Conservation (phyloP, 2,329 filamentous ascomycete species). For the Fonsecaea multimorphosa region DNA sequence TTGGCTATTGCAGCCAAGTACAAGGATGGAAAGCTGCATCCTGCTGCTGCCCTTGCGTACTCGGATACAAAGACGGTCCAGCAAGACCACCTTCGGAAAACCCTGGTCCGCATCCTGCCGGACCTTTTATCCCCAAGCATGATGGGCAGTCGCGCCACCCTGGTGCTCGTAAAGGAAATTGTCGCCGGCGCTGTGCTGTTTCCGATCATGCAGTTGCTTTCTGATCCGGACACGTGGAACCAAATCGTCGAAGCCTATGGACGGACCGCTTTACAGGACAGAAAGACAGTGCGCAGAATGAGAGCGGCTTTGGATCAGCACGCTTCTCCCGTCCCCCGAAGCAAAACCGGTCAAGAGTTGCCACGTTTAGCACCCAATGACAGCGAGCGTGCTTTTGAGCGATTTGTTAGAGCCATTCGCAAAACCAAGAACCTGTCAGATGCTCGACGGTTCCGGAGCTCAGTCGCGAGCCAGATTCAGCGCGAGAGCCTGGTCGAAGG, state of each 20-base stretch:
- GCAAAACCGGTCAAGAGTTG: conserved; percentile 69
- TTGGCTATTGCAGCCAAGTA: conserved; percentile 95
- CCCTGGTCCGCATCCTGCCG: conserved; percentile 75
- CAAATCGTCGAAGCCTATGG: conserved; percentile 90
- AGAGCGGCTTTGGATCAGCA: conserved; percentile 93
- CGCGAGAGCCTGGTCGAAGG: conserved; percentile 78
- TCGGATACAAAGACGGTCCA: conserved; percentile 84
- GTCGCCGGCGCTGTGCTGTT: conserved; percentile 89
- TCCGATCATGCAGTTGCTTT: conserved; percentile 77
- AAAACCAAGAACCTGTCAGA: conserved; percentile 91
- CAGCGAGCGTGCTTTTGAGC: conserved; percentile 90
- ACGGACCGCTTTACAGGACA: conserved; percentile 85
- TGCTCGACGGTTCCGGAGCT: conserved; percentile 87
- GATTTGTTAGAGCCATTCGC: conserved; percentile 87
- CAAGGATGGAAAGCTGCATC: conserved; percentile 83
- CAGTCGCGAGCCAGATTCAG: conserved; percentile 89
- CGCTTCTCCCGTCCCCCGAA: conserved; percentile 77
- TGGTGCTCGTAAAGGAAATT: conserved; percentile 82
- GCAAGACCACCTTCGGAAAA: conserved; percentile 82
- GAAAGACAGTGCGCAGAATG: conserved; percentile 90
- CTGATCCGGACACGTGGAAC: conserved; percentile 97
- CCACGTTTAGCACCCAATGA: conserved; percentile 82
- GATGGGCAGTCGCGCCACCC: conserved; percentile 79
- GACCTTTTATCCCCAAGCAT: conserved; percentile 74
- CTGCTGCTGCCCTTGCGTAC: conserved; percentile 80